Conservation (phyloP, 495 filamentous ascomycete genomes). For the Neurospora sp. region DNA sequence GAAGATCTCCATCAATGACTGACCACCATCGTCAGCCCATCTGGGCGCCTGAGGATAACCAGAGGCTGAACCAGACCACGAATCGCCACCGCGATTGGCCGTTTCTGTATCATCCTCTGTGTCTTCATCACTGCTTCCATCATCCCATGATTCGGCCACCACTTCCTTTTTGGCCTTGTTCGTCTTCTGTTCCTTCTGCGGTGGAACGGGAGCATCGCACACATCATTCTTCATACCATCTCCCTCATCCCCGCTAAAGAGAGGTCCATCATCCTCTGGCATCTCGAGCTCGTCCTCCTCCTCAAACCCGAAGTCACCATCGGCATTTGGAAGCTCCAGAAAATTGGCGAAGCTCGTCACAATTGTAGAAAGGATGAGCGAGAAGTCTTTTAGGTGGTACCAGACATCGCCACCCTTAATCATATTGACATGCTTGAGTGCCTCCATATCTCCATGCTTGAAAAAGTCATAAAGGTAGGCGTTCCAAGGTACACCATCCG, state of each 20-base stretch:
- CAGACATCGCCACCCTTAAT: conserved; percentile 55
- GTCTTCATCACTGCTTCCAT: conserved; percentile 3
- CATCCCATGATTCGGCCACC: conserved; percentile 22
- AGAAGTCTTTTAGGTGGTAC: conserved; percentile 62
- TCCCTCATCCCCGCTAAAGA: conserved; percentile 11
- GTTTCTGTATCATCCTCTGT: conserved; percentile 6
- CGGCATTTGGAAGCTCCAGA: conserved; percentile 23
- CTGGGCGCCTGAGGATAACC: background rate
- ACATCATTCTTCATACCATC: background rate
- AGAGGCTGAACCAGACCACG: background rate
- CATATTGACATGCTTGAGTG: conserved; percentile 47
- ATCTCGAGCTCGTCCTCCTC: conserved; percentile 16
- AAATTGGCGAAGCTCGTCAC: conserved; percentile 45
- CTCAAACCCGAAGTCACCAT: conserved; percentile 8
- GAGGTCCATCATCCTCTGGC: conserved; percentile 29
- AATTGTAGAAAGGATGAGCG: conserved; percentile 56
- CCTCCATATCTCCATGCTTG: conserved; percentile 50
- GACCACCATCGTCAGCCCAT: conserved; percentile 15
- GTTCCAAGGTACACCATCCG: conserved; percentile 41
- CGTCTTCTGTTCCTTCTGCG: background rate
- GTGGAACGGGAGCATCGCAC: background rate
- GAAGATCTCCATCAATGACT: conserved; percentile 46
- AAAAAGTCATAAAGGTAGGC: conserved; percentile 69
- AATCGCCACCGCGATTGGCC: conserved; percentile 6
- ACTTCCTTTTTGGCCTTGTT: conserved; percentile 12